These are phyloP conservation scores for Collybia sordida DNA, from an alignment of 768 basidiomycete genomes.

Conservation along the genomic window DNA sequence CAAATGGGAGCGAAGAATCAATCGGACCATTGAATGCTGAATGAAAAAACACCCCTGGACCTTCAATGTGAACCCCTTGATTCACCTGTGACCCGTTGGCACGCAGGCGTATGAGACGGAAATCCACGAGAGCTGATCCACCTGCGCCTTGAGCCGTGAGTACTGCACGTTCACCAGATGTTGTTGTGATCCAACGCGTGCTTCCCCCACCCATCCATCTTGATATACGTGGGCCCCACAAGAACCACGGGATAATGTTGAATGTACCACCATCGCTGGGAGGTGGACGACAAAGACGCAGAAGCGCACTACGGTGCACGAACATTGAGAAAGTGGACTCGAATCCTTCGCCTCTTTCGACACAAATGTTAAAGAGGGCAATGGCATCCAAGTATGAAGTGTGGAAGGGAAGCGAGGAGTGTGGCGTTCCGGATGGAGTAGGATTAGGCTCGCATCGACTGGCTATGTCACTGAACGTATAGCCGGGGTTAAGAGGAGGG, in stretches of 20 bases:
- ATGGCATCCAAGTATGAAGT: conserved; percentile 25
- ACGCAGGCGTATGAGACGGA: background rate
- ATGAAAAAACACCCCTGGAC: background rate
- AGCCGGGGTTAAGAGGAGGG: conserved; percentile 24
- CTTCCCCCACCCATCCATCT: conserved; percentile 30
- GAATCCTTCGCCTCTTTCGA: conserved; percentile 5
- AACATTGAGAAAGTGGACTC: conserved; percentile 29
- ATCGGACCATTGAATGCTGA: background rate
- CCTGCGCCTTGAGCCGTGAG: background rate
- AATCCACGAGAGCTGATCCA: background rate
- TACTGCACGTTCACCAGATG: conserved; percentile 30
- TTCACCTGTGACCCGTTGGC: no score
- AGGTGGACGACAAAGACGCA: conserved; percentile 15
- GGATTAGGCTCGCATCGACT: conserved; percentile 46
- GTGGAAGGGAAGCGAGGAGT: conserved; percentile 21
- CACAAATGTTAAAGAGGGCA: conserved; percentile 31
- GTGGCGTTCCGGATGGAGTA: conserved; percentile 7
- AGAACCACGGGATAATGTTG: conserved; percentile 19
- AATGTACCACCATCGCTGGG: conserved; percentile 2
- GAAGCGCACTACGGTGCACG: conserved; percentile 29
- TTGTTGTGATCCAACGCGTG: conserved; percentile 40
- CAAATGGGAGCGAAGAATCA: background rate
- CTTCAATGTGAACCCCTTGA: no score
- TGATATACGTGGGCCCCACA: conserved; percentile 33
- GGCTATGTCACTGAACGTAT: conserved; percentile 22